Base-by-base conservation (phyloP, 495 filamentous ascomycete genomes). In the Aspergillus bridgeri region DNA sequence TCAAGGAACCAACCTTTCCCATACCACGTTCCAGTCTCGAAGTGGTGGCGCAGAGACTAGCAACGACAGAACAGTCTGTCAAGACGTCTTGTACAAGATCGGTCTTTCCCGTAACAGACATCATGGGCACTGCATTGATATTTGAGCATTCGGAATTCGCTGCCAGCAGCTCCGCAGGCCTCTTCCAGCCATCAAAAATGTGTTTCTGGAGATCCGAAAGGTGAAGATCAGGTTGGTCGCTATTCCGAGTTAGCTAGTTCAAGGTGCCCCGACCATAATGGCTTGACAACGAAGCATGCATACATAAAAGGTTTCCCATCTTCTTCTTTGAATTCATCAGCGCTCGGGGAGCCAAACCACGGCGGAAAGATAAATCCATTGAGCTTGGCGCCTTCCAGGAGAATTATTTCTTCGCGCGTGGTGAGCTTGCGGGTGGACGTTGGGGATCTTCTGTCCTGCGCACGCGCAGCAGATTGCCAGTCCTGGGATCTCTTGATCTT, bases 1-100 rank as follows among this genome's bases (percentile, higher is more conserved):
- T 17, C 15, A 48, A 45, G 29, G 24, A 20, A 22, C 60, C 38
- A 77, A 88, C 87, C 74, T 82, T 78, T 42, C 75, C 69, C 63
- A 86, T 71, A 5, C 86, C 86, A 22, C 79, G 81, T 61, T 83
- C 83, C 24, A 77, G 73, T 62, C 87, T 80, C n/a, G 86, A 80
- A 43, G 86, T 86, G 8, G 80, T 86, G 49, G 93, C 91, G 66
- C 92, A 97, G 11, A 99, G 81, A 72, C 93, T 96, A 5, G 95
- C 94, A 43, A 99, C 92, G 6, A 99, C 92, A 5, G 94, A 98
- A 64, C 94, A 99, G 64, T 99, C 94, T 3, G 92, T 92, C 19
- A 93, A 87, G 43, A 95, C 80, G 68, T 98, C 94, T 73, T 99
- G 94, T 5, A 96, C 90, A 13, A 99, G 79, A 68, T 98, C 95